Evolutionary conservation across 371 early-diverging fungal genomes (phyloP), one percentile per base, ranked within the genome.

Genomic region (Zopfochytrium polystomum): DNA sequence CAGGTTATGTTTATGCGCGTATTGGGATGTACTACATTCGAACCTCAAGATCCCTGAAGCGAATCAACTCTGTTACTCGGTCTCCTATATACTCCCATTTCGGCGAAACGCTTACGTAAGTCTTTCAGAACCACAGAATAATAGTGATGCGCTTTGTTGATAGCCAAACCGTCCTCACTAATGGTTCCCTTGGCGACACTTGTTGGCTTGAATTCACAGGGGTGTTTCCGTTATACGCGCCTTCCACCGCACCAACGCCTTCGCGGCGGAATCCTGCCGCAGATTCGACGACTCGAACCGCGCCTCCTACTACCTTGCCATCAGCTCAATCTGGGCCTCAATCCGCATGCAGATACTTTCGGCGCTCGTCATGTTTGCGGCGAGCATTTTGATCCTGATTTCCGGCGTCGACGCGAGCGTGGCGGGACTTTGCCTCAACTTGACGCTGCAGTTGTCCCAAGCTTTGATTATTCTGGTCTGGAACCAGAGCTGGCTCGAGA

Each of bases 251-350:
- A n/a, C n/a, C n/a, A n/a, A n/a, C n/a, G n/a, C n/a, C n/a, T 76
- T 76, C 60, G 49, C 35, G 11, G 11, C 7, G 2, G 63, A 66
- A 25, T 42, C 52, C 29, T 27, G 46, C 42, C 5, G 49, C 6
- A 54, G 76, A 2, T 67, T 89, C 23, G 69, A 77, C 47, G n/a
- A n/a, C n/a, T n/a, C 88, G 70, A 85, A 86, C 69, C 82, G 93
- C 15, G 87, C 93, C 4, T 89, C 83, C 71, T 85, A 86, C 50
- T 83, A 83, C 67, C 74, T 90, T 1, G 88, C 87, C 86, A 83
- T 85, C 9, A 79, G 84, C 51, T 90, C 91, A 73, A 86, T 88
- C 45, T 93, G 94, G 95, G 73, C 93, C 29, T 83, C 84, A 47
- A 66, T 85, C 42, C 87, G 93, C 45, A 82, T 87, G 5, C 90